Base-by-base conservation (phyloP, 805 yeast species). In the Saturnispora mendoncae region DNA sequence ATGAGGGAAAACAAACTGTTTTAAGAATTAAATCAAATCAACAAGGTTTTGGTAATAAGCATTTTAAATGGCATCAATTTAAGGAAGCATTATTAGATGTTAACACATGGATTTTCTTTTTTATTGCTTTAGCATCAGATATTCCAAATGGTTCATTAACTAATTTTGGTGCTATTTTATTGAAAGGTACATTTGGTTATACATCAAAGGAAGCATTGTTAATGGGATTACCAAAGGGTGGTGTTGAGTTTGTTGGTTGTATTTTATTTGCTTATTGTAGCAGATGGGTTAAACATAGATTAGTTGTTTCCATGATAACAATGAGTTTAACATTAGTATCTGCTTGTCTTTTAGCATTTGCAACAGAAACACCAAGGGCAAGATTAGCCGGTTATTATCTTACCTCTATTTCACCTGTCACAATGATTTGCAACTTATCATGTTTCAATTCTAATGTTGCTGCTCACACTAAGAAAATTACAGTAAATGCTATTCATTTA, bases 391-490 rank as follows among this genome's bases (percentile, higher is more conserved):
- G 63, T 20, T 53, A 52, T 29, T 63, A 63, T 48, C 38, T 56
- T 4, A 32, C 57, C 14, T 46, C 47, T 21, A 47, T 51, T 19
- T 40, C 53, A 4, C 55, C 60, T 4, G 43, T 57, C 19, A 55
- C 56, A 25, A 53, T 55, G 51, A 51, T 54, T 42, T 54, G 58
- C 34, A 44, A 52, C 48, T 63, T 41, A 44, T 59, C 67, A 1
- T 53, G 57, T 27, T 59, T 52, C 51, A 67, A 46, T 61, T 62
- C 74, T 4, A 74, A 82, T 55, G 71, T 78, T 27, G 78, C 87
- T 2, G 92, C 92, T 10, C 73, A 76, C 47, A 80, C 88, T n/a
- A 84, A 84, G 58, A 77, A 80, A 51, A 67, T 77, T 49, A 68
- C 76, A 4, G 68, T 75, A 21, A 73, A 75, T 40, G 79, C 80